Conservation (phyloP, 129 eudicot species). For the Chrysanthemum seticuspe region DNA sequence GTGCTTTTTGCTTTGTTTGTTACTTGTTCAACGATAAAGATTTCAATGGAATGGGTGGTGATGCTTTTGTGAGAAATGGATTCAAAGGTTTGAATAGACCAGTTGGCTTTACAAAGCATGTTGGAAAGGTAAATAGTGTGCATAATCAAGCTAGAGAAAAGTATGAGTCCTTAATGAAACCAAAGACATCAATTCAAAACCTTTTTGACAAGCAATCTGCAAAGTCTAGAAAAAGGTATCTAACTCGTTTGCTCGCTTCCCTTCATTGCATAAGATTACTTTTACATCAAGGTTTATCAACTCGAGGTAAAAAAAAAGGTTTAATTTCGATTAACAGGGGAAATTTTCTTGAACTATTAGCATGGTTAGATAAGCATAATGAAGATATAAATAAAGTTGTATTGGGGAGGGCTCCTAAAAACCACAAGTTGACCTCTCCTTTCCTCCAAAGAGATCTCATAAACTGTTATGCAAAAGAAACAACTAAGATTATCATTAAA, state of each 20-base stretch:
- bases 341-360: constrained; percentile 4
- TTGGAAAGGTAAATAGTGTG: background rate
- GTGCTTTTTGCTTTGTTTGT: background rate
- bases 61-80: background rate
- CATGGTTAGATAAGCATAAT: background rate
- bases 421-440: no score
- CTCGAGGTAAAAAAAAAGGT: background rate
- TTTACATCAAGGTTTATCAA: background rate
- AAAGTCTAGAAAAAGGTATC: background rate
- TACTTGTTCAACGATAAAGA: background rate
- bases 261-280: background rate
- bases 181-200: background rate
- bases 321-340: background rate
- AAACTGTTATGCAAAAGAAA: no score
- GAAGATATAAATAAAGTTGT: no score
- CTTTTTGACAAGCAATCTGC: background rate
- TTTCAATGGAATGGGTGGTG: background rate
- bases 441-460: no score
- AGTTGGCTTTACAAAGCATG: background rate
- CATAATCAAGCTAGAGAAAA: no score
- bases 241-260: background rate
- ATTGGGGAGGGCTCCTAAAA: no score
- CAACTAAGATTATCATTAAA: no score
- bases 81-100: background rate
- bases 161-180: background rate